phyloP scores from a whole-genome alignment of 192 early-diverging fungal species.

The Helicostylum pulchrum region DNA sequence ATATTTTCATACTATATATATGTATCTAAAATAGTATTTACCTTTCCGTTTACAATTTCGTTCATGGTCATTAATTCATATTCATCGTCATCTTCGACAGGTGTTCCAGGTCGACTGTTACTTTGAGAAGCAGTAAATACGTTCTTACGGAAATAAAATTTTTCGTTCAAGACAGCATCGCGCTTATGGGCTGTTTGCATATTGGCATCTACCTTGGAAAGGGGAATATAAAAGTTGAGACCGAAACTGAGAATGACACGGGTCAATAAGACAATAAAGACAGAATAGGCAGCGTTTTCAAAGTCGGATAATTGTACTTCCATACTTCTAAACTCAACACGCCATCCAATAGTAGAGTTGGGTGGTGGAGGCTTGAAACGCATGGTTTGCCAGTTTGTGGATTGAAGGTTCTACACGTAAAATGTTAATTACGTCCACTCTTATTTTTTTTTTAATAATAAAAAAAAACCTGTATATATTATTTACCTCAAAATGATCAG shows the following conservation, averaged over 20 bases:
- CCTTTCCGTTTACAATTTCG: conserved; percentile 71
- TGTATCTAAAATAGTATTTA: background rate
- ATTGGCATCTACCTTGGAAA: conserved; percentile 94
- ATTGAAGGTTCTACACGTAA: conserved; percentile 77
- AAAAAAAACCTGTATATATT: background rate
- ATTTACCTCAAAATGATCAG: conserved; percentile 91
- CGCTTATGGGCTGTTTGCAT: conserved; percentile 85
- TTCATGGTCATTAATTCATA: conserved; percentile 79
- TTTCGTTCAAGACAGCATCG: conserved; percentile 75
- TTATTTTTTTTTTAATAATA: background rate
- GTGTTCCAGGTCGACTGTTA: background rate
- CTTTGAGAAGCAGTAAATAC: conserved; percentile 52
- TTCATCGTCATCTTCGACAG: conserved; percentile 40
- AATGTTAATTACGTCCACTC: no score
- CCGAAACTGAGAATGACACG: conserved; percentile 83
- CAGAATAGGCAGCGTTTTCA: conserved; percentile 93
- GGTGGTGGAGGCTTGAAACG: conserved; percentile 98
- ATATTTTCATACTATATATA: background rate
- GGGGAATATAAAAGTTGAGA: conserved; percentile 94
- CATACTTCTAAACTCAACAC: conserved; percentile 96
- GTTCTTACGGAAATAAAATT: conserved; percentile 90
- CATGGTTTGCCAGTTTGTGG: conserved; percentile 99
- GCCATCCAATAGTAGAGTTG: conserved; percentile 86
- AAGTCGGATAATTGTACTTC: conserved; percentile 96
- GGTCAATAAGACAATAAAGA: conserved; percentile 91